Evolutionary conservation across 2,329 filamentous ascomycete genomes (phyloP).

Genomic region (Ascochyta rabiei): DNA sequence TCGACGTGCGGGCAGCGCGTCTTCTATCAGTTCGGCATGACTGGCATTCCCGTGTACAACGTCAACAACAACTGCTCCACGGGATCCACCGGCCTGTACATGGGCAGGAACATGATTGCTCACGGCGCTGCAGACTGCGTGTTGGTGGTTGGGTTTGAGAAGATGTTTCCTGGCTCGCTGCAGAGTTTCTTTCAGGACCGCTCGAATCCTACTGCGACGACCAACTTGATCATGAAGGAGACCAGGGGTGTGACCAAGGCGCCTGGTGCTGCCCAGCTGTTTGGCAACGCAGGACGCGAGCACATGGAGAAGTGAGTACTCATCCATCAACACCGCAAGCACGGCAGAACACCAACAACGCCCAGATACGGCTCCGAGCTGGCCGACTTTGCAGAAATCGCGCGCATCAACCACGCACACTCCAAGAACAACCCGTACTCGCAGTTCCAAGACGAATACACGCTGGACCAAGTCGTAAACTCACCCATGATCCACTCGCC

Average conservation of each 20-base stretch:
- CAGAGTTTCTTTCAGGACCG: conserved; percentile 85
- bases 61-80: conserved; percentile 99
- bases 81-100: conserved; percentile 85
- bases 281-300: conserved; percentile 90
- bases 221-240: conserved; percentile 77
- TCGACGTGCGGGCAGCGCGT: conserved; percentile 93
- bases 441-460: conserved; percentile 95
- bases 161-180: conserved; percentile 93
- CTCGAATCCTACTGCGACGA: conserved; percentile 76
- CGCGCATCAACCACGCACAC: conserved; percentile 89
- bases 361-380: conserved; percentile 76
- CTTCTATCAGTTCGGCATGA: conserved; percentile 99
- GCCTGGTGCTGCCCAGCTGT: conserved; percentile 88
- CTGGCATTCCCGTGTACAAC: conserved; percentile 93
- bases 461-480: conserved; percentile 78
- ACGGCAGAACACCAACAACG: conserved; percentile 21
- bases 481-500: conserved; percentile 81
- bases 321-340: background rate
- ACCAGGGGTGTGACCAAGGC: conserved; percentile 82
- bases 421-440: conserved; percentile 93
- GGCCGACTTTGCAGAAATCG: conserved; percentile 94
- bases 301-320: conserved; percentile 83
- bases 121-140: conserved; percentile 86
- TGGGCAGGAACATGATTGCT: conserved; percentile 80
- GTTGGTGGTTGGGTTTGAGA: conserved; percentile 93